phyloP scores from a whole-genome alignment of 2,329 filamentous ascomycete genomes.

The Diaporthe citriasiana region DNA sequence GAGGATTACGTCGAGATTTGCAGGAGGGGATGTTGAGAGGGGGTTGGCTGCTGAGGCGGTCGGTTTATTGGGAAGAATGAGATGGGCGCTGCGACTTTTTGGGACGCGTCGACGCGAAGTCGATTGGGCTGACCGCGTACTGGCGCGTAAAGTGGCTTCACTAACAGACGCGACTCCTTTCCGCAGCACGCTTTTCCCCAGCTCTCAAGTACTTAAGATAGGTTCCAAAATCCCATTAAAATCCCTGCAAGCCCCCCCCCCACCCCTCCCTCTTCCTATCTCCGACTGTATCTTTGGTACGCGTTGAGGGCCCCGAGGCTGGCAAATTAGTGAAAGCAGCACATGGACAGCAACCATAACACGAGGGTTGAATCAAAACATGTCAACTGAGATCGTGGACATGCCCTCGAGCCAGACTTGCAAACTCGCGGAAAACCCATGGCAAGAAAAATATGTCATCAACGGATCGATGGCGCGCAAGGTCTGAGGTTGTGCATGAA shows the following conservation, averaged over 20 bases:
- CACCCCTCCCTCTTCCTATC: not conserved
- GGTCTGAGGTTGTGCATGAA: not conserved
- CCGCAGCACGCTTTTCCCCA: fast-evolving
- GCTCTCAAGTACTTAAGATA: not conserved
- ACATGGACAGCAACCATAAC: not conserved
- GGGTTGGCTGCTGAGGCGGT: not conserved
- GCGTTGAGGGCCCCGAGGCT: not conserved
- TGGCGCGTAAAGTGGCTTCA: conserved; percentile 36
- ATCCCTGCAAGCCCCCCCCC: conserved; percentile 26
- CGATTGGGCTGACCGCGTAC: conserved; percentile 18
- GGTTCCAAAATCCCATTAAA: not conserved
- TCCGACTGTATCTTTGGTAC: not conserved
- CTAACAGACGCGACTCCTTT: conserved; percentile 10
- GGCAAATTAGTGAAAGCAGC: not conserved
- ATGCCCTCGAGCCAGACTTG: not conserved
- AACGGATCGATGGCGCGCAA: not conserved
- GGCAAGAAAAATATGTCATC: not conserved
- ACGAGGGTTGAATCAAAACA: not conserved
- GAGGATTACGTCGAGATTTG: not conserved
- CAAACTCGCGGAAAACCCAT: not conserved
- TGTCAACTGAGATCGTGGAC: not conserved
- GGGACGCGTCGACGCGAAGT: conserved; percentile 38
- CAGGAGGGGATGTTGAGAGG: not conserved
- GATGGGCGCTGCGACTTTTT: conserved; percentile 20
- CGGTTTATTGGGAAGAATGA: conserved; percentile 24